These are phyloP conservation scores for Nemania sp. DNA, from an alignment of 2,329 filamentous ascomycete genomes.

Conservation along the genomic window DNA sequence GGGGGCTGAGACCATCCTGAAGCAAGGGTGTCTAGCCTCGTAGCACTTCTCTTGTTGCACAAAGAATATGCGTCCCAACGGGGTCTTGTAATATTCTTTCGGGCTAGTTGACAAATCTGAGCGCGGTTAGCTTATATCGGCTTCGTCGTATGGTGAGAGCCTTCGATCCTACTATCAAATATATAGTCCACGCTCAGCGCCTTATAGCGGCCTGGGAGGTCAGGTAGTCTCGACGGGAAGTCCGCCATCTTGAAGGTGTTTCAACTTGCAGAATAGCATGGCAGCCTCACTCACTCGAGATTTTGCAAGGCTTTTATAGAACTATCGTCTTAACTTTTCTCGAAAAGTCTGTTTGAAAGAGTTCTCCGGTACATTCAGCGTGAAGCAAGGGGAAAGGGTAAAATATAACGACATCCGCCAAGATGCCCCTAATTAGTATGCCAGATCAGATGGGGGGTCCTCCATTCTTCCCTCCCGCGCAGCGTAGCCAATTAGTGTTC, in stretches of 20 bases:
- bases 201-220: neutral
- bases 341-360: neutral
- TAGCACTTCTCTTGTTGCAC: constrained; percentile 7
- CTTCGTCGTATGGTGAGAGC: neutral
- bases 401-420: neutral
- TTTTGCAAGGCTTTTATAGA: neutral
- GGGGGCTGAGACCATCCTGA: constrained; percentile 7
- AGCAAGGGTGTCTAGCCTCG: neutral
- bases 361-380: neutral
- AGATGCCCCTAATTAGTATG: neutral
- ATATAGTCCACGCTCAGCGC: neutral
- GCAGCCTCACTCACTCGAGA: neutral
- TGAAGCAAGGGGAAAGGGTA: neutral
- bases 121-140: neutral
- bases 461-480: constrained; percentile 2
- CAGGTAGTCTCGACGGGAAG: neutral
- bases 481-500: constrained; percentile 2
- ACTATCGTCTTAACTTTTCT: neutral
- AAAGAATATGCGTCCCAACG: constrained; percentile 2
- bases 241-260: constrained; percentile 8
- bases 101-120: neutral
- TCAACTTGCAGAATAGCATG: neutral
- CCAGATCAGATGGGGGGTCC: constrained; percentile 6
- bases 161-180: constrained; percentile 1
- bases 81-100: constrained; percentile 1